Percentiles rank a stretch among this genome's conserved stretches.
Conservation (phyloP, 345 rosid genomes). For the Euphorbia lathyris region DNA sequence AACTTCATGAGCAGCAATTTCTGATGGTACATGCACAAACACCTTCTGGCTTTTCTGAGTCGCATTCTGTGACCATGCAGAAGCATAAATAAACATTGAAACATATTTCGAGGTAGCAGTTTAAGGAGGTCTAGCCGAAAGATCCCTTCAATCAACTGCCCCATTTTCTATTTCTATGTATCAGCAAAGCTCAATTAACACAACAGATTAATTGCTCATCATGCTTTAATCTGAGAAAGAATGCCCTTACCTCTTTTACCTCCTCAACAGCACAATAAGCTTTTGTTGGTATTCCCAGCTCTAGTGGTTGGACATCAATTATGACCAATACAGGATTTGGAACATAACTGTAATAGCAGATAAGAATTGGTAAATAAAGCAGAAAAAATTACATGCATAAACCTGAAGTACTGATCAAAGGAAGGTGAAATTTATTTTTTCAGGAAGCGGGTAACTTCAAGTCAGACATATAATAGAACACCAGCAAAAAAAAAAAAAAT, state of each 20-base stretch:
- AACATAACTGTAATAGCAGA: conserved; percentile 54
- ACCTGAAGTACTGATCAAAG: neutral
- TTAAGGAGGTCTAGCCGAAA: neutral
- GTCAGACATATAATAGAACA: neutral
- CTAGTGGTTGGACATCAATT: conserved; percentile 92
- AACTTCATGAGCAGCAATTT: conserved; percentile 93
- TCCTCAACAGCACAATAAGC: conserved; percentile 92
- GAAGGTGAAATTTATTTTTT: neutral
- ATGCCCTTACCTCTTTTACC: conserved; percentile 66
- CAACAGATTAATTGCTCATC: neutral
- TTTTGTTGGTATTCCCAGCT: conserved; percentile 89
- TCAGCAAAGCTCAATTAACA: neutral
- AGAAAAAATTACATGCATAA: neutral
- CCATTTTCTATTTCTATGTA: neutral
- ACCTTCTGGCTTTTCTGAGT: conserved; percentile 90
- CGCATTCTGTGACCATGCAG: conserved; percentile 59
- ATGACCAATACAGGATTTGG: conserved; percentile 86
- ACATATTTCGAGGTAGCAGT: neutral
- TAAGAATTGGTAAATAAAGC: neutral
- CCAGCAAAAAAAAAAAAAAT: neutral
- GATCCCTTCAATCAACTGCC: neutral
- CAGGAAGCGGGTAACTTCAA: neutral
- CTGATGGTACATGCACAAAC: conserved; percentile 75
- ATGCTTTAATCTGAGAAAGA: neutral
- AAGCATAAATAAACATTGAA: neutral